A percentile compares a stretch with the other conserved stretches of the same genome.
Evolutionary conservation across 2,329 filamentous ascomycete species (phyloP).

Genomic region (Alternaria sp.): DNA sequence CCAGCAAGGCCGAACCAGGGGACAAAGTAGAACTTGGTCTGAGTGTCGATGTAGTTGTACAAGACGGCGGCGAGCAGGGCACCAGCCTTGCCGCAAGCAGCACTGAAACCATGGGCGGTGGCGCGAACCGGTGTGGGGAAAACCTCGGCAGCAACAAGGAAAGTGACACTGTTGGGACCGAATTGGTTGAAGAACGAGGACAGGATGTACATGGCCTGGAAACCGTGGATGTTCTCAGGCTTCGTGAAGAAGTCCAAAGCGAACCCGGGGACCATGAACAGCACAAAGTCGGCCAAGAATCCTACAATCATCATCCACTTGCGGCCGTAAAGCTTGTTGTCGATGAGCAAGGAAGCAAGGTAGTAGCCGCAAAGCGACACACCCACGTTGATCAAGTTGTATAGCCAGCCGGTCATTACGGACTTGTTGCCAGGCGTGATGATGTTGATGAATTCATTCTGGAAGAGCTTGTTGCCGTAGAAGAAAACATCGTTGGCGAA

Average conservation of each 20-base stretch:
- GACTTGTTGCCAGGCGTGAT: slow-evolving; percentile 74
- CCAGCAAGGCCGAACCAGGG: slow-evolving; percentile 94
- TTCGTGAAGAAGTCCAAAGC: slow-evolving; percentile 83
- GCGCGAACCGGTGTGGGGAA: slow-evolving; percentile 94
- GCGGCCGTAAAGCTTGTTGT: slow-evolving; percentile 95
- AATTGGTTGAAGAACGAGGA: slow-evolving; percentile 99
- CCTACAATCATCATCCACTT: slow-evolving; percentile 97
- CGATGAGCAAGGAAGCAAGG: slow-evolving; percentile 84
- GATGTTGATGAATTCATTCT: slow-evolving; percentile 85
- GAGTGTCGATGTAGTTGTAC: slow-evolving; percentile 91
- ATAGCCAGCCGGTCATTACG: slow-evolving; percentile 87
- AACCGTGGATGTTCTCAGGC: slow-evolving; percentile 76
- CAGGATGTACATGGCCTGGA: slow-evolving; percentile 98
- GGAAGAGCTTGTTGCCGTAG: slow-evolving; percentile 99
- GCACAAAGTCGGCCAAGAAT: slow-evolving; percentile 90
- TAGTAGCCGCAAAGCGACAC: slow-evolving; percentile 92
- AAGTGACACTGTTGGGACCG: slow-evolving; percentile 93
- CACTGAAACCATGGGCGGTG: slow-evolving; percentile 93
- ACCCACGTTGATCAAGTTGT: slow-evolving; percentile 90
- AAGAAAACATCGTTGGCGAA: slow-evolving; percentile 99
- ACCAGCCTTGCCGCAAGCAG: slow-evolving; percentile 86
- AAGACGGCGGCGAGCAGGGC: slow-evolving; percentile 86
- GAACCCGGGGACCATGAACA: slow-evolving; percentile 92
- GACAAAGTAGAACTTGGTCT: slow-evolving; percentile 88
- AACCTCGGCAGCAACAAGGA: slow-evolving; percentile 95